A percentile compares a stretch with the other conserved stretches of the same genome.
These are phyloP conservation scores for Pleurotus ostreatus DNA, from an alignment of 768 basidiomycete species.

Conservation along the genomic window DNA sequence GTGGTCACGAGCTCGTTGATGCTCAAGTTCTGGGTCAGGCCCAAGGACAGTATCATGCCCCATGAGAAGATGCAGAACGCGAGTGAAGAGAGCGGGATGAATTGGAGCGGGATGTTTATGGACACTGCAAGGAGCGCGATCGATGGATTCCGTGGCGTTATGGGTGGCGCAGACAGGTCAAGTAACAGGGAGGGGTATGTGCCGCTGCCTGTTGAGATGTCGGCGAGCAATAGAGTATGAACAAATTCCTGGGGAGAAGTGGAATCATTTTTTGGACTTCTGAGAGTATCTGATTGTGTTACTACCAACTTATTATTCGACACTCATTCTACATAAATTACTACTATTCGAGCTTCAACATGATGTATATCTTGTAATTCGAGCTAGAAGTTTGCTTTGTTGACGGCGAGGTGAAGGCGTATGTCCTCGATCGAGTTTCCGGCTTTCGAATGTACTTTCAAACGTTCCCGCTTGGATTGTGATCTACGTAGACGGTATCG, in stretches of 20 bases:
- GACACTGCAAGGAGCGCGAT: slow-evolving; percentile 39
- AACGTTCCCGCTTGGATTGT: no score
- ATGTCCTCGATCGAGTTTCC: no score
- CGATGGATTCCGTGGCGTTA: slow-evolving; percentile 34
- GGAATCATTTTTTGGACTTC: not conserved
- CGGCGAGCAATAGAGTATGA: slow-evolving; percentile 12
- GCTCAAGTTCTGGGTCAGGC: slow-evolving; percentile 81
- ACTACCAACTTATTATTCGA: not conserved
- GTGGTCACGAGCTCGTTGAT: slow-evolving; percentile 90
- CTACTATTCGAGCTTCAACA: no score
- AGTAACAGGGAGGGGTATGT: slow-evolving; percentile 53
- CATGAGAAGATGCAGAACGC: slow-evolving; percentile 52
- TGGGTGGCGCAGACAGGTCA: slow-evolving; percentile 26
- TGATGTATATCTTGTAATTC: no score
- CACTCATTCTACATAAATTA: not conserved
- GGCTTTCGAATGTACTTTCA: no score
- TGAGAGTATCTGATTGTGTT: not conserved
- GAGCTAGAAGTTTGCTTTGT: no score
- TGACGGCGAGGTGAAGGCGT: no score
- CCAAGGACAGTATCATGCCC: slow-evolving; percentile 66
- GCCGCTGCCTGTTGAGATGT: slow-evolving; percentile 71
- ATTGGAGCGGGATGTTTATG: slow-evolving; percentile 42
- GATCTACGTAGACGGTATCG: no score
- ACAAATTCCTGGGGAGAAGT: not conserved
- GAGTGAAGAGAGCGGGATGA: slow-evolving; percentile 34